These are phyloP conservation scores for Lentinula sp. DNA, from an alignment of 768 basidiomycete genomes.

Conservation along the genomic window DNA sequence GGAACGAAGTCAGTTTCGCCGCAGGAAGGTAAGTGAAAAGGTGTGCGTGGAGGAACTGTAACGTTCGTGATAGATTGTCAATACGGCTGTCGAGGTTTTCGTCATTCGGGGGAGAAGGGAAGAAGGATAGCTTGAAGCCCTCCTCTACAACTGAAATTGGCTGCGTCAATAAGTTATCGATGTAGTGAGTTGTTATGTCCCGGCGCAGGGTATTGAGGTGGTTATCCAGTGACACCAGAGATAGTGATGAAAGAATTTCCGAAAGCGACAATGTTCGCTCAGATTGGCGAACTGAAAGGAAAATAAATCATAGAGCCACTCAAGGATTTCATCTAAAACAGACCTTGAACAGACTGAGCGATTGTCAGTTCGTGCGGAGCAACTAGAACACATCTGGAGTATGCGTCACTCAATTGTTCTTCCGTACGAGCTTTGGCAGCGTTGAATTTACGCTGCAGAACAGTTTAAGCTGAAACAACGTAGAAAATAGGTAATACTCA, in stretches of 20 bases:
- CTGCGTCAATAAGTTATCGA: conserved; percentile 53
- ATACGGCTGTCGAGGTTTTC: conserved; percentile 38
- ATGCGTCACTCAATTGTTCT: conserved; percentile 70
- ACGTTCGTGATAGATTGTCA: conserved; percentile 45
- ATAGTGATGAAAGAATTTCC: conserved; percentile 54
- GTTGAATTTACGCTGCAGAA: conserved; percentile 46
- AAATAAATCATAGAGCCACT: neutral
- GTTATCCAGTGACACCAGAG: conserved; percentile 43
- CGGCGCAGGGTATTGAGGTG: conserved; percentile 60
- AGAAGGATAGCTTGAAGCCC: conserved; percentile 43
- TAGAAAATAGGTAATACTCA: conserved; percentile 24
- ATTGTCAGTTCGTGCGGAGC: conserved; percentile 45
- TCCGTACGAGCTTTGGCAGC: conserved; percentile 53
- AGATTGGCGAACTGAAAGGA: conserved; percentile 50
- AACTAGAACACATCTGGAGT: conserved; percentile 49
- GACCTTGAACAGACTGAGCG: conserved; percentile 43
- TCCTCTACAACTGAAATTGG: conserved; percentile 34
- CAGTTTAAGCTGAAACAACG: conserved; percentile 6
- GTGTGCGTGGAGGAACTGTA: conserved; percentile 58
- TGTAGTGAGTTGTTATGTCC: conserved; percentile 52
- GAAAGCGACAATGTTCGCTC: conserved; percentile 43
- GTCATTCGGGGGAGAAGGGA: conserved; percentile 36
- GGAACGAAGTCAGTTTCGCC: conserved; percentile 39
- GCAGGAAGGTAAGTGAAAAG: conserved; percentile 53
- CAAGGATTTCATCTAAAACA: conserved; percentile 3